Percentiles rank a stretch among this genome's conserved stretches.
Evolutionary conservation across 164 flowering plant genomes (phyloP).

Genomic region (Brasenia schreberi): DNA sequence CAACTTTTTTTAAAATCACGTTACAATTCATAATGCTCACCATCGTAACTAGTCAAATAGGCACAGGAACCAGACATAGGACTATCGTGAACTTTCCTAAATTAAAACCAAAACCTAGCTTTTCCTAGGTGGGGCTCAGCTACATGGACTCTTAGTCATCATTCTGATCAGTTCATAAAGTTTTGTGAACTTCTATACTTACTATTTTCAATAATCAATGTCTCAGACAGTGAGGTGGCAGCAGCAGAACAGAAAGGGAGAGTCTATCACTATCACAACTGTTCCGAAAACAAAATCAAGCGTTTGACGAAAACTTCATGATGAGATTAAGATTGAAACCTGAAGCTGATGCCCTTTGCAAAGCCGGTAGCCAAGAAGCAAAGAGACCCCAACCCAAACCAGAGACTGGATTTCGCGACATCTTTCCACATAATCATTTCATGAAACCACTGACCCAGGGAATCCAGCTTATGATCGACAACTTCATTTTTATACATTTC

Average conservation of each 20-base stretch:
- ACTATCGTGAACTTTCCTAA: background rate
- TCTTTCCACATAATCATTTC: slow-evolving; percentile 91
- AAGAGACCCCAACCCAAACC: slow-evolving; percentile 88
- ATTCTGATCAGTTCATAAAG: no score
- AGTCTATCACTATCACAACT: background rate
- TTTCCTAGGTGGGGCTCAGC: background rate
- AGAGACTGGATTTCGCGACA: slow-evolving; percentile 73
- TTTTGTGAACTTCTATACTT: no score
- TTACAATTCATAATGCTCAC: no score
- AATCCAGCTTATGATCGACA: slow-evolving; percentile 27
- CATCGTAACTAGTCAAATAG: no score
- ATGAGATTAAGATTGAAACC: slow-evolving; percentile 28
- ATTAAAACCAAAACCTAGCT: background rate
- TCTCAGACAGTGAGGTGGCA: no score
- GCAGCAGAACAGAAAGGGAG: background rate
- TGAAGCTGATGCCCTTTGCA: slow-evolving; percentile 45
- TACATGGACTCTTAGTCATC: no score
- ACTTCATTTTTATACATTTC: slow-evolving; percentile 6
- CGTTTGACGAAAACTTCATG: background rate
- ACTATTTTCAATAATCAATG: no score
- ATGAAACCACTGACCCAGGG: slow-evolving; percentile 26
- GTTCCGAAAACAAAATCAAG: no score
- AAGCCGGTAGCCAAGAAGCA: slow-evolving; percentile 80
- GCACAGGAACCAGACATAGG: no score
- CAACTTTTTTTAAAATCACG: no score